phyloP scores from a whole-genome alignment of 2,329 filamentous ascomycete species.

The Rhynchosporium secalis region DNA sequence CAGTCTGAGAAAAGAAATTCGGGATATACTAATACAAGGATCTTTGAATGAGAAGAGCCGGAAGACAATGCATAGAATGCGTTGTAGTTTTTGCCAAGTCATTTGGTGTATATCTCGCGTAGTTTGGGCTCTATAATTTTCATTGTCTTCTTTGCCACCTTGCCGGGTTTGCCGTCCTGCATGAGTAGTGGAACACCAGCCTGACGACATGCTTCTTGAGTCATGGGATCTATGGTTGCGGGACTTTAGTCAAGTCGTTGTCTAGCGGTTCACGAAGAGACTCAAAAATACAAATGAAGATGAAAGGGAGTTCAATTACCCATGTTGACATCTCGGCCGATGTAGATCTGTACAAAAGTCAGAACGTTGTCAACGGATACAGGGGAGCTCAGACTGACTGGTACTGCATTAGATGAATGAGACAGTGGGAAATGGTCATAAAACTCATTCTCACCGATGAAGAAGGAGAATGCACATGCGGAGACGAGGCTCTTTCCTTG shows the following conservation, averaged over 20 bases:
- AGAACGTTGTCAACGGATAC: neutral
- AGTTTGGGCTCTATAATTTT: constrained; percentile 14
- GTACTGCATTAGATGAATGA: constrained; percentile 18
- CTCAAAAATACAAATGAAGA: neutral
- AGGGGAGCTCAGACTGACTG: constrained; percentile 12
- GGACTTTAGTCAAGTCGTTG: neutral
- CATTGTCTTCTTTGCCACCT: constrained; percentile 14
- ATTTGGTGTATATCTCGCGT: neutral
- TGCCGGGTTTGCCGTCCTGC: neutral
- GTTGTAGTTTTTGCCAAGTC: constrained; percentile 19
- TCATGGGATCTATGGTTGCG: constrained; percentile 16
- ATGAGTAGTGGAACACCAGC: constrained; percentile 8
- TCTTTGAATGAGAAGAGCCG: constrained; percentile 24
- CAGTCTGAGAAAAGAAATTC: constrained; percentile 21
- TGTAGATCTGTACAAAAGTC: constrained; percentile 15
- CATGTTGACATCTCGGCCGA: constrained; percentile 22
- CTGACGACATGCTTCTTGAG: constrained; percentile 12
- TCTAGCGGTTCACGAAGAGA: neutral
- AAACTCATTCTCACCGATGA: constrained; percentile 20
- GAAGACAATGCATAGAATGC: constrained; percentile 23
- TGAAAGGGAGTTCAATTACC: neutral
- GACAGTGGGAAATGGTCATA: constrained; percentile 23
- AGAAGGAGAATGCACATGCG: constrained; percentile 22
- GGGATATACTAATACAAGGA: constrained; percentile 20
- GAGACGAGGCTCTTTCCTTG: constrained; percentile 19